Conservation (phyloP, 2,329 filamentous ascomycete species). For the Sporothrix mexicana region DNA sequence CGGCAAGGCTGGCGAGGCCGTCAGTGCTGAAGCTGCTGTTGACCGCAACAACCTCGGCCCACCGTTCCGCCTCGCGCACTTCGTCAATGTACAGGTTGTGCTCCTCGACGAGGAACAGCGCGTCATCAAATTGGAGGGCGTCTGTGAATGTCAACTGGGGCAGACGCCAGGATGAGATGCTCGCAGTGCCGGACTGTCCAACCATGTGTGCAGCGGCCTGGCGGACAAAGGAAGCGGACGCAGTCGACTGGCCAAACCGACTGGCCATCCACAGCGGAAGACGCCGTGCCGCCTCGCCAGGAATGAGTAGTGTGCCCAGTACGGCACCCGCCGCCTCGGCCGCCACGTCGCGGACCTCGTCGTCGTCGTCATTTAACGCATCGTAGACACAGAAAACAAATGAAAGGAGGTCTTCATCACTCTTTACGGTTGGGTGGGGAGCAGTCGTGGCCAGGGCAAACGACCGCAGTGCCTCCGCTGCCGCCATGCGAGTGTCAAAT, state of each 20-base stretch:
- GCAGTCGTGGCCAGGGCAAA: slow-evolving; percentile 49
- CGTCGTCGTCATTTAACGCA: slow-evolving; percentile 85
- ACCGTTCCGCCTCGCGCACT: slow-evolving; percentile 73
- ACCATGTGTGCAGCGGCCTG: slow-evolving; percentile 53
- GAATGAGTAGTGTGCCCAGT: slow-evolving; percentile 51
- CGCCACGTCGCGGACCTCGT: slow-evolving; percentile 77
- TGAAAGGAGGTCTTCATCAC: slow-evolving; percentile 52
- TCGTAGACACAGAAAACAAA: slow-evolving; percentile 73
- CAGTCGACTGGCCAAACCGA: slow-evolving; percentile 43
- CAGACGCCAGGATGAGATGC: slow-evolving; percentile 40
- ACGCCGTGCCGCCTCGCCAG: slow-evolving; percentile 54
- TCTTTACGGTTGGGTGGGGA: neutral
- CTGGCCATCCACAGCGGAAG: slow-evolving; percentile 53
- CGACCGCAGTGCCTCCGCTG: slow-evolving; percentile 59
- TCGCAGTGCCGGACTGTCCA: slow-evolving; percentile 39
- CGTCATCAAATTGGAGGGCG: slow-evolving; percentile 63
- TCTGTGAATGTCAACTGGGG: slow-evolving; percentile 50
- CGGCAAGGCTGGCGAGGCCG: slow-evolving; percentile 39
- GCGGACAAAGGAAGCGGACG: slow-evolving; percentile 46
- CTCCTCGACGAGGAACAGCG: slow-evolving; percentile 86
- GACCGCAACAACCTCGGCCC: slow-evolving; percentile 60
- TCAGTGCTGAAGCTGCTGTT: slow-evolving; percentile 38
- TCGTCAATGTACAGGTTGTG: slow-evolving; percentile 94
- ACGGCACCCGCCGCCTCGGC: slow-evolving; percentile 57
- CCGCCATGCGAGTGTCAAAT: slow-evolving; percentile 69